Conservation (phyloP, 1,139 yeast genomes). For the Cylindricascospora bacillispora region DNA sequence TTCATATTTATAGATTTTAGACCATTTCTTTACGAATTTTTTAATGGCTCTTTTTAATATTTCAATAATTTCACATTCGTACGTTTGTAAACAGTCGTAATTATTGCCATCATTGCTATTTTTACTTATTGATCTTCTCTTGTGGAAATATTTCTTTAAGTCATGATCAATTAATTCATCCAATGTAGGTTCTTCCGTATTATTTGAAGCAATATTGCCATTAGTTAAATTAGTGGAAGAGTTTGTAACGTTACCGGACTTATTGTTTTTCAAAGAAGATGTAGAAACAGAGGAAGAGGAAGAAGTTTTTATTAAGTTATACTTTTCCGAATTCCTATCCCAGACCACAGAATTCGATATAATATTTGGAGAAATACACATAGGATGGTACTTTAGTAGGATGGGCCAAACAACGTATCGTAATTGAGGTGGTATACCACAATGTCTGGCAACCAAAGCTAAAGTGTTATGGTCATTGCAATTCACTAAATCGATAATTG, state of each 20-base stretch:
- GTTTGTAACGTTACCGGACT: no score
- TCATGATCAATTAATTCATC: neutral
- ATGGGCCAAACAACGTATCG: conserved; percentile 80
- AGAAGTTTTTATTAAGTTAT: neutral
- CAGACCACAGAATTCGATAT: conserved; percentile 37
- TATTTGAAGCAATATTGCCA: no score
- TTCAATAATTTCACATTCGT: conserved; percentile 42
- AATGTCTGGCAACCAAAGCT: conserved; percentile 69
- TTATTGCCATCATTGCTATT: conserved; percentile 7
- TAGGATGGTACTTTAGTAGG: conserved; percentile 69
- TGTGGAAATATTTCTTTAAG: conserved; percentile 22
- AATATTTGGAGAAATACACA: conserved; percentile 62
- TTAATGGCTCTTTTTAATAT: conserved; percentile 48
- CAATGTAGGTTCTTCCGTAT: neutral
- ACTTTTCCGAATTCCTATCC: conserved; percentile 7
- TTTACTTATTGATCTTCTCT: conserved; percentile 6
- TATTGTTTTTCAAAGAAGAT: neutral
- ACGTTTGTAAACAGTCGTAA: conserved; percentile 1
- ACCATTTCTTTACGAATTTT: conserved; percentile 67
- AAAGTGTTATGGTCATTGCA: conserved; percentile 32
- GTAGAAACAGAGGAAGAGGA: neutral
- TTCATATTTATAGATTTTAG: conserved; percentile 63
- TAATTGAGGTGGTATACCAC: conserved; percentile 76
- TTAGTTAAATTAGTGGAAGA: no score
- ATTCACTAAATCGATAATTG: conserved; percentile 18